Evolutionary conservation across 768 basidiomycete species (phyloP), one percentile per base, ranked within the genome.

Genomic region (Panaeolus papilionaceus): DNA sequence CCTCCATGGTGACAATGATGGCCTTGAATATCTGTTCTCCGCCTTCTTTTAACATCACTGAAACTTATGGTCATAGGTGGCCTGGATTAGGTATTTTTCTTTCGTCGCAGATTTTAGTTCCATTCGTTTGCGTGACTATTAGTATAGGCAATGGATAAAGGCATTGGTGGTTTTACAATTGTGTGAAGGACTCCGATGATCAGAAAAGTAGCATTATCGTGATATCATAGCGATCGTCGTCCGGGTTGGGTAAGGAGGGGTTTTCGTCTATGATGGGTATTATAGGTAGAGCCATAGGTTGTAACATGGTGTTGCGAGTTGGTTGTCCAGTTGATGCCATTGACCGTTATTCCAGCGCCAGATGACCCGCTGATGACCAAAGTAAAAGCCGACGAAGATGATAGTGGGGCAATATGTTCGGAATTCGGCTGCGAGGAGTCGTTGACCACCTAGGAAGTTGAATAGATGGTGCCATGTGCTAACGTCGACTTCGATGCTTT

Each of bases 401-500:
- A 80, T 61, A 0, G 72, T 69, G 0, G 78, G 77, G 39, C 79
- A 78, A 63, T 69, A 80, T 0, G 71, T 76, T 51, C 73, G 75
- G 40, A 80, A 64, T 67, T 81, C 80, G 7, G 74, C 70, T 18
- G 77, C 78, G 38, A 81, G 69, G 2, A 75, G 74, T 11, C 79
- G 77, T 63, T 79, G 79, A 0, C 68, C 63, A 61, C 64, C 61
- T 1, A 67, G 54, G 11, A 63, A 10, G 28, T 51, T 69, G 2
- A 75, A 73, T 38, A 69, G 72, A 10, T 73, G 79, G 2, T 51
- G 63, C 81, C 81, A 82, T 26, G 65, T 39, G 3, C 67, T 61
- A 4, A 82, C 67, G 51, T 81, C 79, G 6, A 81, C 71, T 23
- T 82, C 79, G n/a, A 80, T 74, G 18, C 73, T 69, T 16, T 66